Evolutionary conservation across 345 rosid genomes (phyloP).

Genomic region (Citrus cavaleriei): DNA sequence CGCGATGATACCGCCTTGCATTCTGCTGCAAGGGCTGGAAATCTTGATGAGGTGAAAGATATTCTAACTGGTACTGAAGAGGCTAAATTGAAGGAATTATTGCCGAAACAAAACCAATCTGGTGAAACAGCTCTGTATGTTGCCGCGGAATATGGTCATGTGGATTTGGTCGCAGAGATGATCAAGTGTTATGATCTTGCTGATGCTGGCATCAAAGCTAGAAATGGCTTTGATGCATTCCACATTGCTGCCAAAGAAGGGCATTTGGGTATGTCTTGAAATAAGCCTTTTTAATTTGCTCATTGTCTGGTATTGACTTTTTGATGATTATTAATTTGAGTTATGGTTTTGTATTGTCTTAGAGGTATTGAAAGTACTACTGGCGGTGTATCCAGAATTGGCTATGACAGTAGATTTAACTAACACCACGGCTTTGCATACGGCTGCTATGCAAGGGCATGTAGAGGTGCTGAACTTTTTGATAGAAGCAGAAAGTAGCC

Average conservation of each 20-base stretch:
- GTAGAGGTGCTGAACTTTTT: slow-evolving; percentile 63
- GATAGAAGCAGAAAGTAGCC: slow-evolving; percentile 69
- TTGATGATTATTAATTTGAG: slow-evolving; percentile 6
- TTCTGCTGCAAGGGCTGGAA: slow-evolving; percentile 72
- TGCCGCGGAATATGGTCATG: slow-evolving; percentile 79
- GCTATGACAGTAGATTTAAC: slow-evolving; percentile 93
- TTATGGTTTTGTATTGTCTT: slow-evolving; percentile 15
- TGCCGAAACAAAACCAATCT: slow-evolving; percentile 77
- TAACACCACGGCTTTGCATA: slow-evolving; percentile 85
- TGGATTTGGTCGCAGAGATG: slow-evolving; percentile 74
- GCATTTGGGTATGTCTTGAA: slow-evolving; percentile 52
- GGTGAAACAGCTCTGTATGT: slow-evolving; percentile 96
- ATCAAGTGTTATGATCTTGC: slow-evolving; percentile 69
- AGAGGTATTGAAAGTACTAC: slow-evolving; percentile 65
- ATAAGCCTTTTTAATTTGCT: neutral
- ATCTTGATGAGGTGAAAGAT: slow-evolving; percentile 43
- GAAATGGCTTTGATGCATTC: slow-evolving; percentile 92
- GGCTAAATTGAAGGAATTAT: slow-evolving; percentile 42
- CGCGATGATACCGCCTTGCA: slow-evolving; percentile 75
- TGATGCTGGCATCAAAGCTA: slow-evolving; percentile 78
- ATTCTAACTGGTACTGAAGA: slow-evolving; percentile 42
- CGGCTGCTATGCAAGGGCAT: slow-evolving; percentile 91
- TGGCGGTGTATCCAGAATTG: slow-evolving; percentile 78
- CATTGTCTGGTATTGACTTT: neutral
- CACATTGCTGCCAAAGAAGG: slow-evolving; percentile 98